Conservation (phyloP, 306 rosid genomes). For the Cajanus cajan region DNA sequence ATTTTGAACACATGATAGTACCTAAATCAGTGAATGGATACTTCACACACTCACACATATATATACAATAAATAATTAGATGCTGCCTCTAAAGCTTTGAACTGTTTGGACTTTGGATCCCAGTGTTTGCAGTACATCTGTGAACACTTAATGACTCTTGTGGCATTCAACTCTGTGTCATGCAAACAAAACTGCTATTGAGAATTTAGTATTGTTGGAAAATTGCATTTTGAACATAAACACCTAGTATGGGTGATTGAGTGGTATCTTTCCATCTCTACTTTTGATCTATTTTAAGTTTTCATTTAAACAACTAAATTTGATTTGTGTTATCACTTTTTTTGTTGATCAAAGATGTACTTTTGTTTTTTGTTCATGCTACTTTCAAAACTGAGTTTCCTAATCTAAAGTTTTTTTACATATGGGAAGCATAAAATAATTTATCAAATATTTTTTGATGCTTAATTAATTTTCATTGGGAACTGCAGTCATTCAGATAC, state of each 20-base stretch:
- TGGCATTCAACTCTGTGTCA: constrained; percentile 1
- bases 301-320: constrained; percentile 9
- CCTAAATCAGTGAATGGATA: neutral
- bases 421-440: constrained; percentile 5
- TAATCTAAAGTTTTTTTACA: neutral
- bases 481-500: constrained; percentile 80
- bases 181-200: neutral
- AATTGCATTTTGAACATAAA: neutral
- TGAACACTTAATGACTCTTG: constrained; percentile 7
- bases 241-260: constrained; percentile 9
- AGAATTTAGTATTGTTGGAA: constrained; percentile 12
- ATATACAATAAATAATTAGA: constrained; percentile 26
- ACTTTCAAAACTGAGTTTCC: constrained; percentile 4
- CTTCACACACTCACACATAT: neutral
- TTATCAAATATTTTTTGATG: constrained; percentile 21
- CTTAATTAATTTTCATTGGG: constrained; percentile 29
- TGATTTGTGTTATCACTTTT: constrained; percentile 12
- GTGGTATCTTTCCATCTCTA: constrained; percentile 1
- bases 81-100: constrained; percentile 21
- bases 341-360: constrained; percentile 17
- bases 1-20: neutral
- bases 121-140: constrained; percentile 2
- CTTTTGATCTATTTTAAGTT: constrained; percentile 5
- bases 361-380: constrained; percentile 2
- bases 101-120: constrained; percentile 8